Evolutionary conservation across 2,329 filamentous ascomycete genomes (phyloP).

Genomic region (Huntiella moniliformis): DNA sequence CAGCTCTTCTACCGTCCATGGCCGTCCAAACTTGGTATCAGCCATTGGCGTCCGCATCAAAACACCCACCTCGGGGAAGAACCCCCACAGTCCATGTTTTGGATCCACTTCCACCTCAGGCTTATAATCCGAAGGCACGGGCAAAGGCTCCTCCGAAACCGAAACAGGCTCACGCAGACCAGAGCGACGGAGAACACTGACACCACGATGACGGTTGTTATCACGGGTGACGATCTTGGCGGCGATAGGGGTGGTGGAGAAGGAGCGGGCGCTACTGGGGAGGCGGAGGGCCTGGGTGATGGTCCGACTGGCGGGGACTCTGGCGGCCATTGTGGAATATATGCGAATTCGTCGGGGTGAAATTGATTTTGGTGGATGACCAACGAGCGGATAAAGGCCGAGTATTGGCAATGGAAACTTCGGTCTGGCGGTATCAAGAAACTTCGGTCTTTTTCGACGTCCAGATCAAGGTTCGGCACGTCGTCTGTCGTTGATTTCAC

Average conservation of each 20-base stretch:
- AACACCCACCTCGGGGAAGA: constrained; percentile 57
- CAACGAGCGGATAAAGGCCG: neutral
- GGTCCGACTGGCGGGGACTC: neutral
- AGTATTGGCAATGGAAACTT: neutral
- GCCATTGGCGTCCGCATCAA: constrained; percentile 55
- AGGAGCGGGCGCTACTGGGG: constrained; percentile 14
- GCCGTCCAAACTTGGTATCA: constrained; percentile 52
- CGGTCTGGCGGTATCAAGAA: too few relatives aligned
- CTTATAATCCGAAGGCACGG: constrained; percentile 48
- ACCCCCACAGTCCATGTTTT: constrained; percentile 79
- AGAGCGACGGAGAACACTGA: constrained; percentile 62
- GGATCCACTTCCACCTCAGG: constrained; percentile 42
- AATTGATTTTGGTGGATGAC: neutral
- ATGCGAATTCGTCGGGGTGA: neutral
- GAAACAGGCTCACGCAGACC: constrained; percentile 58
- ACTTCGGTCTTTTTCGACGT: neutral
- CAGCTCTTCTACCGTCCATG: constrained; percentile 74
- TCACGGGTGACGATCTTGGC: constrained; percentile 40
- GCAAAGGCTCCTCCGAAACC: constrained; percentile 52
- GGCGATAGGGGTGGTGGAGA: constrained; percentile 37
- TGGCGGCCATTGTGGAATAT: neutral
- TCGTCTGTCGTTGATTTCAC: neutral
- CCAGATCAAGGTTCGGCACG: neutral
- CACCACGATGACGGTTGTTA: constrained; percentile 60
- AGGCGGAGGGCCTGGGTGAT: neutral